Evolutionary conservation across 78 protist genomes (phyloP), one percentile per base, ranked within the genome.

Genomic region (Chrysochromulina parva): DNA sequence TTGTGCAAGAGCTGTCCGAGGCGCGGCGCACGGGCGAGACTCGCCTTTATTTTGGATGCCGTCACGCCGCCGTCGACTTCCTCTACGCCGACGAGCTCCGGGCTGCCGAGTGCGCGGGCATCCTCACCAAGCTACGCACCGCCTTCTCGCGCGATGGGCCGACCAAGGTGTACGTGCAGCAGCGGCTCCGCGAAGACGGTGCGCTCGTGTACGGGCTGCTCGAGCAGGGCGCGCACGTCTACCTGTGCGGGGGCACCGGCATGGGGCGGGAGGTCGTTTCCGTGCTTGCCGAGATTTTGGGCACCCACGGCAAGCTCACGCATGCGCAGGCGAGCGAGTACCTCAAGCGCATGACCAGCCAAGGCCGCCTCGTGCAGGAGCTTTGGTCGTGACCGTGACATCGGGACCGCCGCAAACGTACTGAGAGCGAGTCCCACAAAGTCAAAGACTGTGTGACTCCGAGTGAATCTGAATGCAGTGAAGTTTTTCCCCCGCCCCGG

Each of bases 161-260:
- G 24, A 26, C 58, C 53, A 94, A 95, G 89, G 58, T 86, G 71
- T 96, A 96, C 78, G 98, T 96, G 86, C 96, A 95, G 88, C 90
- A 95, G 73, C 76, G 90, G 81, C 17, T 96, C 59, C 74, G 69
- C 28, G 85, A 80, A 71, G 81, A 92, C 85, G 90, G 53, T 24
- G 54, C 52, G 88, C 59, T 0, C 7, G n/a, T 96, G 24, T 95
- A 95, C 95, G 6, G 24, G 14, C 65, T 50, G 71, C 58, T 88
- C 57, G 57, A 2, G 47, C 59, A 19, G n/a, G 57, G 57, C 54
- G 90, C 28, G 52, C 50, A 87, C 78, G 7, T 87, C 16, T 87
- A 53, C 60, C 16, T 87, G 20, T 87, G 90, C 60, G 90, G 90
- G 22, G 73, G 90, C 74, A 62, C 90, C 20, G 10, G 54, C 24